Base-by-base conservation (phyloP, 75 land plant genomes). In the Picea sitchensis region DNA sequence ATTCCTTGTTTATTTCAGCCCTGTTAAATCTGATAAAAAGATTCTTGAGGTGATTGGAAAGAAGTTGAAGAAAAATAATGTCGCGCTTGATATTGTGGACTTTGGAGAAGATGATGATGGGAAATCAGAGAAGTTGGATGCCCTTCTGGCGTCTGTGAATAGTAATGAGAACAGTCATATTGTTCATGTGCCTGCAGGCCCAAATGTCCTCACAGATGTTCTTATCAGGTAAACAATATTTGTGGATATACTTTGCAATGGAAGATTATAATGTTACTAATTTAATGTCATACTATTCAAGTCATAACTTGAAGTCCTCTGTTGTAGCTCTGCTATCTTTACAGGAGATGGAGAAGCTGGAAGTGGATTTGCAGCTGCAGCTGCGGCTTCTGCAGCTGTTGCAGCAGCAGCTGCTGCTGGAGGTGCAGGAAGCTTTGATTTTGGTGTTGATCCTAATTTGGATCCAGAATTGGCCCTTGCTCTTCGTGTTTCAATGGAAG, bases 341-440 rank as follows among this genome's bases (percentile, higher is more conserved):
- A 83, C 85, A 31, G 88, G 86, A 38, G 86, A 86, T 78, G 88
- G 88, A 83, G 88, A 83, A 80, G 82, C 80, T 17, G 87, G 87
- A 30, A 86, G 88, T 78, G 88, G 88, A 14, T 86, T 86, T 81
- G 88, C 88, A 14, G 88, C 88, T 58, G 87, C 88, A 32, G 88
- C 88, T 3, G 88, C 86, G 4, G 86, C 84, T 44, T 86, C 88
- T 14, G 88, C 86, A 17, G 86, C 84, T 30, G 88, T 80, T 15
- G 88, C 88, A 12, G 88, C 80, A 6, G 88, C 88, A 15, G 88
- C 86, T 31, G 88, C 86, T 54, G 88, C 86, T 58, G 87, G 85
- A 41, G 88, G 82, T 56, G 78, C 76, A 30, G 80, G 76, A 56
- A 83, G 80, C 3, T 86, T 83, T 79, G 88, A 86, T 58, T 86